Evolutionary conservation across 352 stramenopile species (phyloP), one percentile per base, ranked within the genome.

Genomic region (Globisporangium mamillatum): DNA sequence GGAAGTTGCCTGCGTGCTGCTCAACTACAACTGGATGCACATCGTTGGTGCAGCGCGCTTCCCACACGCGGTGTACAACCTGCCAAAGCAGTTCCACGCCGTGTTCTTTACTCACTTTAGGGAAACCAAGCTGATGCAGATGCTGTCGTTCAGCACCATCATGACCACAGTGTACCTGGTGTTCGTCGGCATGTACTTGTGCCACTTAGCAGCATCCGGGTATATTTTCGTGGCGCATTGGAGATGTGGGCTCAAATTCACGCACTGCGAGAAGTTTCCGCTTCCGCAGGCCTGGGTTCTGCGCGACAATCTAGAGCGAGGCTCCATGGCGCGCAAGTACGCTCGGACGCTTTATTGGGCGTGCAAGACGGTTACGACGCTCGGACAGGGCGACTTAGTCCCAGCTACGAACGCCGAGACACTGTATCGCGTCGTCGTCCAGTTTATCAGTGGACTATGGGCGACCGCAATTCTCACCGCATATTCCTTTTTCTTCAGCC

Each of bases 401-500:
- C 84, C 84, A 20, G 80, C 78, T 25, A 91, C 80, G 0, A 60
- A 81, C 32, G 29, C 46, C 0, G 84, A 92, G 69, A 92, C 84
- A 1, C 55, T 67, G 1, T 92, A 92, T 63, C 75, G 84, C 5
- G 75, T 91, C 16, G 53, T 90, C 3, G 67, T 91, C 7, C 84
- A 92, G 44, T 88, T 90, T 52, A 54, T 80, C 9, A 77, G 81
- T 16, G 84, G 84, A 0, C 70, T 92, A 8, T 92, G 84, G 82
- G 84, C 84, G 14, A 92, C 84, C 0, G 75, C 81, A 16, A 83
- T 92, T 60, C 65, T 90, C 22, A 88, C 84, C 12, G 84, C 82
- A 4, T 92, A 88, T 54, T 88, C 78, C 0, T 92, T 91, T 59
- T 90, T 77, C 72, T 92, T 92, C 55, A 88, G 77, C 20, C 75